phyloP scores from a whole-genome alignment of 192 early-diverging fungal genomes.

The Podila horticola region DNA sequence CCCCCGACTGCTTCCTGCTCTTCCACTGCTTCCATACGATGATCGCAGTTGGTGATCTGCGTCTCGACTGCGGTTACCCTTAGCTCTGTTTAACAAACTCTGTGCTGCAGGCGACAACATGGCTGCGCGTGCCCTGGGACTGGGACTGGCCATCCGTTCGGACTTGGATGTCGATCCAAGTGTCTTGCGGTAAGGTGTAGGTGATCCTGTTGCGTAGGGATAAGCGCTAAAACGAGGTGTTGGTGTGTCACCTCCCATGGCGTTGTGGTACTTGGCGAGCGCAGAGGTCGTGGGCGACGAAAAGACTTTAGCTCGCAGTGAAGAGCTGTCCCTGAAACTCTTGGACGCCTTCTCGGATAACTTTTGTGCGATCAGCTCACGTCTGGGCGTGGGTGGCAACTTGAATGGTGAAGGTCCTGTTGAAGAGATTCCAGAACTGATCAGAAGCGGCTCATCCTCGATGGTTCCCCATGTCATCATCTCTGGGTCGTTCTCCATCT shows the following conservation, averaged over 20 bases:
- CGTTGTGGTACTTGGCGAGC: slow-evolving; percentile 19
- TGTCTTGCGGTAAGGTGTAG: neutral
- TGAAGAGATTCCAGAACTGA: slow-evolving; percentile 47
- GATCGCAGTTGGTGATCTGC: slow-evolving; percentile 49
- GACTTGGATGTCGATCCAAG: slow-evolving; percentile 2
- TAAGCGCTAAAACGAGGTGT: slow-evolving; percentile 31
- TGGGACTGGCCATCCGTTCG: slow-evolving; percentile 30
- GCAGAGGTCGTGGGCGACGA: slow-evolving; percentile 23
- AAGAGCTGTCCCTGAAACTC: slow-evolving; percentile 50
- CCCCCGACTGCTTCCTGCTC: neutral
- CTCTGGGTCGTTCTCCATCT: slow-evolving; percentile 70
- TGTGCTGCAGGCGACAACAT: slow-evolving; percentile 54
- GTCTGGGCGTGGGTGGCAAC: slow-evolving; percentile 69
- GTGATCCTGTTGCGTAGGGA: slow-evolving; percentile 6
- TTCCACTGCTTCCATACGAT: slow-evolving; percentile 22
- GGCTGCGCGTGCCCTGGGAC: slow-evolving; percentile 30
- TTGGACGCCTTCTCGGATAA: slow-evolving; percentile 72
- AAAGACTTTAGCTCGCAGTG: slow-evolving; percentile 37
- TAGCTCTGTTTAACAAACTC: slow-evolving; percentile 27
- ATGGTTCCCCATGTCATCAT: slow-evolving; percentile 91
- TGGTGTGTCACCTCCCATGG: slow-evolving; percentile 28
- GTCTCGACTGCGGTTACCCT: slow-evolving; percentile 11
- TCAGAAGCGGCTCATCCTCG: slow-evolving; percentile 80
- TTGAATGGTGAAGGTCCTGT: slow-evolving; percentile 57
- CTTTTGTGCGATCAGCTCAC: slow-evolving; percentile 70